A percentile compares a stretch with the other conserved stretches of the same genome.
phyloP scores from a whole-genome alignment of 1,284 basidiomycete species.

The Austroboletus novae-zelandiae region DNA sequence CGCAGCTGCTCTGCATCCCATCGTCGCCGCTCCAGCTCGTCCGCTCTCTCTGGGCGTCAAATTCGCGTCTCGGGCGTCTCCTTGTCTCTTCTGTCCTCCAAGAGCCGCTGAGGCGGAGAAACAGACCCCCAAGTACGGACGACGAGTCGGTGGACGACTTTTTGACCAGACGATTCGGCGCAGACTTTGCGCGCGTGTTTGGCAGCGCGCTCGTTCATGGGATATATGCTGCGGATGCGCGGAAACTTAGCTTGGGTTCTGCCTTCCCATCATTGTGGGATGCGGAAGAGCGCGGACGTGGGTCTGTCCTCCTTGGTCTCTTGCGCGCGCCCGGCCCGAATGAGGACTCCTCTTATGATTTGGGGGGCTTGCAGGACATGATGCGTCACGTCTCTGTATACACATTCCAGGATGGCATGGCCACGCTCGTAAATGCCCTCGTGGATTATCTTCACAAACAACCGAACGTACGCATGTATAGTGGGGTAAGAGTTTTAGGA shows the following conservation, averaged over 20 bases:
- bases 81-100: constrained; percentile 54
- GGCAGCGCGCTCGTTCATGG: constrained; percentile 89
- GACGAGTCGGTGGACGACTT: constrained; percentile 89
- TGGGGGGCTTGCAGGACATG: constrained; percentile 50
- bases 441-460: constrained; percentile 42
- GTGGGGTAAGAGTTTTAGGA: constrained; percentile 39
- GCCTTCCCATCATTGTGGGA: constrained; percentile 77
- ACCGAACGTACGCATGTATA: constrained; percentile 60
- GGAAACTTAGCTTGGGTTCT: constrained; percentile 71
- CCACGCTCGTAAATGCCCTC: constrained; percentile 64
- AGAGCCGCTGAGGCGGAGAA: constrained; percentile 55
- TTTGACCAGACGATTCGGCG: constrained; percentile 74
- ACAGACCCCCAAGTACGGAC: constrained; percentile 35
- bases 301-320: constrained; percentile 69
- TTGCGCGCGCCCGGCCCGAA: constrained; percentile 33
- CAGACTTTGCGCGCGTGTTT: constrained; percentile 68
- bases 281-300: constrained; percentile 61
- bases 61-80: constrained; percentile 48
- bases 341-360: constrained; percentile 41
- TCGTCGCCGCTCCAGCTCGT: constrained; percentile 45
- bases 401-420: constrained; percentile 79
- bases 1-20: constrained; percentile 41
- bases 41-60: constrained; percentile 40
- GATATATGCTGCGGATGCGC: constrained; percentile 87
- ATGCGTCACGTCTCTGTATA: constrained; percentile 72